Evolutionary conservation across 495 filamentous ascomycete species (phyloP), one percentile per base, ranked within the genome.

Genomic region (Hypoxylon perforatum): DNA sequence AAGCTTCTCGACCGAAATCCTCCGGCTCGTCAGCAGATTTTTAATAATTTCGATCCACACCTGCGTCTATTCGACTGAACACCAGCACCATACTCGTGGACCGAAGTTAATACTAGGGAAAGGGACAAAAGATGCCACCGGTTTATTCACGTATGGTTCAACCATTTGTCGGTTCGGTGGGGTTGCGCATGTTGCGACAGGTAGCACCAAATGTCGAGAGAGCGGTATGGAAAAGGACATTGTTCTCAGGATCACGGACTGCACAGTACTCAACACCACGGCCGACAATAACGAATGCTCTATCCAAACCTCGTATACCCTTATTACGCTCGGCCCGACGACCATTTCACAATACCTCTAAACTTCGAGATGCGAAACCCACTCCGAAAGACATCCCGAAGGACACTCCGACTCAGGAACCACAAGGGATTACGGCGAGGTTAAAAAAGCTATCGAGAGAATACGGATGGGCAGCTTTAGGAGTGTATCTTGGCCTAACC

Each of bases 391-490:
- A 58, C 25, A 2, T 63, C 15, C 50, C 70, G 9, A 70, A 71
- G 44, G 55, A 58, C 25, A 2, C 66, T 12, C 30, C 67, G 1
- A 46, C 48, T 28, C 39, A 68, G 53, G 80, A 84, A 63, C 72
- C 84, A 19, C 78, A 76, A 12, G 86, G 89, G 1, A 73, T 97
- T 5, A 87, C 91, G 0, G 85, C 83, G 57, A 84, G 91, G 9
- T 75, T 98, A 60, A 90, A 86, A 72, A 91, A 91, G 68, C 83
- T 98, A n/a, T 92, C 91, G 0, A 85, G 90, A 41, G 96, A 97
- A 77, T 99, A 99, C 75, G 95, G 95, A 38, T 97, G 93, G 91
- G 85, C 91, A 9, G 93, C 94, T 1, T 75, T 96, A n/a, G 93
- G 94, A 7, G 91, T 99, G 1, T 99, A 99, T 77, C 76, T 97